Evolutionary conservation across 108 stramenopile species (phyloP).

Genomic region (Nannochloropsis salina): DNA sequence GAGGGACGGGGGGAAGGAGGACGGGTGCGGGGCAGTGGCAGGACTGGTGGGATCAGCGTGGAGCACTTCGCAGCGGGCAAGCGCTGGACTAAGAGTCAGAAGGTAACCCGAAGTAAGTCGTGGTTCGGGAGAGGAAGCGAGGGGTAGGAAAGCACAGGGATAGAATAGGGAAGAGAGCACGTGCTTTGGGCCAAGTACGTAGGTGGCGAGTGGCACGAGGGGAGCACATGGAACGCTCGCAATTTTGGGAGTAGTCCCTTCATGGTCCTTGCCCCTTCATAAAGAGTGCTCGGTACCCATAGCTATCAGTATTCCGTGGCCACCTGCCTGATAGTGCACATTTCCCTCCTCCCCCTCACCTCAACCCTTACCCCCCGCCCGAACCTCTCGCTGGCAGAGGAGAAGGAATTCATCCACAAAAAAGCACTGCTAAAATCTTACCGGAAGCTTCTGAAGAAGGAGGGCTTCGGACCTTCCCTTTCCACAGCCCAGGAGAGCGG

Average conservation of each 20-base stretch:
- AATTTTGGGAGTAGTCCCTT: too few species aligned
- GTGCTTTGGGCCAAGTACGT: too few species aligned
- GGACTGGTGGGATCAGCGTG: neutral
- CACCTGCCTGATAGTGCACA: neutral
- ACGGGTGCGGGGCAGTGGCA: neutral
- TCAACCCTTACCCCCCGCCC: neutral
- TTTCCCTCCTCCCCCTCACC: neutral
- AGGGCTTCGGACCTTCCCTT: conserved; percentile 2
- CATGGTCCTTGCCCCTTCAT: too few species aligned
- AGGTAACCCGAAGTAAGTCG: neutral
- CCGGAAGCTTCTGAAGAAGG: neutral
- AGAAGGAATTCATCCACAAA: neutral
- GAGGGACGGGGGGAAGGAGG: too few species aligned
- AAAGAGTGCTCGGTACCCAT: too few species aligned
- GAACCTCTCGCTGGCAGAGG: neutral
- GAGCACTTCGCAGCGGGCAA: neutral
- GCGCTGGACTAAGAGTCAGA: neutral
- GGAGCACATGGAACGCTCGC: neutral
- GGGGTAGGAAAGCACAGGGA: neutral
- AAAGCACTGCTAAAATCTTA: neutral
- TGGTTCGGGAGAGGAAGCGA: neutral
- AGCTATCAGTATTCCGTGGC: neutral
- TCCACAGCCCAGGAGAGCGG: too few species aligned
- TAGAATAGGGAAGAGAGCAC: too few species aligned
- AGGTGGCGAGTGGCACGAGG: too few species aligned